Evolutionary conservation across 306 rosid species (phyloP), one percentile per base, ranked within the genome.

Genomic region (Prunus mongolica): DNA sequence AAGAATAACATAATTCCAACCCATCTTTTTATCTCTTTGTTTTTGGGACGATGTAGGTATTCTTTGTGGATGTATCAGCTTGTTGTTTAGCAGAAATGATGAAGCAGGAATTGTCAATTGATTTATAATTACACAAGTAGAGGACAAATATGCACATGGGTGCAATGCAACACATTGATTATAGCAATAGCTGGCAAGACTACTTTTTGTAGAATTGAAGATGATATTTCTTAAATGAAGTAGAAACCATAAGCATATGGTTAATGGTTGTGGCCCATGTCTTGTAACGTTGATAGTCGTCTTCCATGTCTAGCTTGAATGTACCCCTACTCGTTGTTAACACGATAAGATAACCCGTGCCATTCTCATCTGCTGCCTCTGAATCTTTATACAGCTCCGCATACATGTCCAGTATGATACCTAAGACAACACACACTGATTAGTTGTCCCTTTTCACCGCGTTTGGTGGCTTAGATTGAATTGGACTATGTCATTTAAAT

Each of bases 241-340:
- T 68, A 32, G 97, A 87, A 49, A 92, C 83, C 79, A 75, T 73
- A 5, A 96, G 86, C 97, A 91, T 87, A 44, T 91, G 98, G 69
- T 84, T 91, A 75, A 96, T 88, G 65, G 98, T 80, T 0, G 84
- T 76, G 55, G 91, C 83, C 97, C 97, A 92, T 67, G 90, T 88
- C 74, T 84, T 91, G 82, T 92, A 91, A 22, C 86, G 88, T 14
- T 82, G 87, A 75, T 76, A 82, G 82, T 92, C 91, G 76, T 85
- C 90, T 1, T 70, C 93, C 97, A 96, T 89, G 84, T 92, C 99
- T 54, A 96, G 83, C 87, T 96, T 92, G 93, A 92, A 91, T 9
- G 71, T 66, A 4, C 99, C 99, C 79, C 81, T 83, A 71, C 86
- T 90, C 51, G 99, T 95, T 1, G 87, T 80, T 67, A 96, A 79